Evolutionary conservation across 2,329 filamentous ascomycete species (phyloP).

Genomic region (Neocatenulostroma microsporum): DNA sequence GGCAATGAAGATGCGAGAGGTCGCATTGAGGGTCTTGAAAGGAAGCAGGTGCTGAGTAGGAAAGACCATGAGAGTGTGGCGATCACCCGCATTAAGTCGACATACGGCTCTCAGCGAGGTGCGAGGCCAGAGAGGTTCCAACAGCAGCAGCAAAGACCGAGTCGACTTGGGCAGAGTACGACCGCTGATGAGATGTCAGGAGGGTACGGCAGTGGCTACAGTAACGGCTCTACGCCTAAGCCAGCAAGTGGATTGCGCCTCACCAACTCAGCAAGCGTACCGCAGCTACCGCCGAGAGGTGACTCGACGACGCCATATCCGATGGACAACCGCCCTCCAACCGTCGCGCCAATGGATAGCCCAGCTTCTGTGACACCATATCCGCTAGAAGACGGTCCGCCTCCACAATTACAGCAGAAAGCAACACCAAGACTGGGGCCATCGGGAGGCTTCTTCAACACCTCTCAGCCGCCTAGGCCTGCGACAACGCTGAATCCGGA

Average conservation of each 20-base stretch:
- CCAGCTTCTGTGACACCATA: slow-evolving; percentile 57
- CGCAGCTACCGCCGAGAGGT: slow-evolving; percentile 13
- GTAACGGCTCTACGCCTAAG: neutral
- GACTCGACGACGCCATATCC: slow-evolving; percentile 24
- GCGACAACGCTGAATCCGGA: slow-evolving; percentile 41
- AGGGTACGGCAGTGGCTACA: slow-evolving; percentile 3
- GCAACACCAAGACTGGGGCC: slow-evolving; percentile 24
- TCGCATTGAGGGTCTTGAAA: slow-evolving; percentile 74
- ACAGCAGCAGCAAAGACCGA: slow-evolving; percentile 24
- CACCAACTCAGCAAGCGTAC: neutral
- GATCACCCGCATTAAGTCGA: slow-evolving; percentile 68
- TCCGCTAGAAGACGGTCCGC: slow-evolving; percentile 54
- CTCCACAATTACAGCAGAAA: slow-evolving; percentile 38
- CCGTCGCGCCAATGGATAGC: slow-evolving; percentile 22
- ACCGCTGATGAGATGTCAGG: slow-evolving; percentile 5
- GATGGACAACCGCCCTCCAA: slow-evolving; percentile 29
- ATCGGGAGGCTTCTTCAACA: slow-evolving; percentile 29
- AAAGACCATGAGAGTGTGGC: slow-evolving; percentile 89
- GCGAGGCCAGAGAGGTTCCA: slow-evolving; percentile 39
- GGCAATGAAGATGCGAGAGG: slow-evolving; percentile 83
- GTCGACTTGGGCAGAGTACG: slow-evolving; percentile 6
- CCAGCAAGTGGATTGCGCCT: neutral
- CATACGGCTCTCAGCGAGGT: slow-evolving; percentile 46
- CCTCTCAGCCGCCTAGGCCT: slow-evolving; percentile 16
- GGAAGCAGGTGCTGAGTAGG: slow-evolving; percentile 71